A percentile compares a stretch with the other conserved stretches of the same genome.
Evolutionary conservation across 1,139 yeast species (phyloP).

Genomic region (Kluyveromyces sp.): DNA sequence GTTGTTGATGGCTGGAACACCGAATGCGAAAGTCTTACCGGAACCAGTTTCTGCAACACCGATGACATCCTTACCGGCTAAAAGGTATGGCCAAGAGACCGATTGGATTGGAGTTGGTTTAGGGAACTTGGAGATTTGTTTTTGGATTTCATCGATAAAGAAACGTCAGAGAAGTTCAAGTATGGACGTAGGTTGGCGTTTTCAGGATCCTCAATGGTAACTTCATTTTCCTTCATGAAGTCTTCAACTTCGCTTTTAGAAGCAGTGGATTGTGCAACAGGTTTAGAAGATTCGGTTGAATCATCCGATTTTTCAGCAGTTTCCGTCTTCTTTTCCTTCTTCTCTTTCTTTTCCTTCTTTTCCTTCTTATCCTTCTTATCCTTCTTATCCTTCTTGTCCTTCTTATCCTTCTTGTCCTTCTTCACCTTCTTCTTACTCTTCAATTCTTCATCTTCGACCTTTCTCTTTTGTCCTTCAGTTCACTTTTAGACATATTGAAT

Average conservation of each 20-base stretch:
- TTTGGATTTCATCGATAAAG: slow-evolving; percentile 48
- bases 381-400: slow-evolving; percentile 33
- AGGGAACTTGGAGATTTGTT: slow-evolving; percentile 60
- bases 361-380: slow-evolving; percentile 29
- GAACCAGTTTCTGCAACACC: slow-evolving; percentile 99
- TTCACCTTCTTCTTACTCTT: slow-evolving; percentile 31
- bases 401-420: slow-evolving; percentile 26
- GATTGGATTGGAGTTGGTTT: slow-evolving; percentile 96
- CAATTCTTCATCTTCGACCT: slow-evolving; percentile 37
- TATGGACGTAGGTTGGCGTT: slow-evolving; percentile 54
- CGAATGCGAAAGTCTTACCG: slow-evolving; percentile 95
- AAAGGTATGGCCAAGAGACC: slow-evolving; percentile 91
- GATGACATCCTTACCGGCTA: slow-evolving; percentile 75
- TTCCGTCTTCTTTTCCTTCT: slow-evolving; percentile 29
- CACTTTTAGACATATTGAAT: slow-evolving; percentile 39
- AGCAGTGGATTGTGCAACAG: slow-evolving; percentile 13
- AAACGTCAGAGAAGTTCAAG: slow-evolving; percentile 56
- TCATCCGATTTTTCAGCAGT: slow-evolving; percentile 34
- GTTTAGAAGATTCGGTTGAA: slow-evolving; percentile 2
- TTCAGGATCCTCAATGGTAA: slow-evolving; percentile 67
- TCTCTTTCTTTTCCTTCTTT: slow-evolving; percentile 29
- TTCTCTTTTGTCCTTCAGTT: slow-evolving; percentile 40
- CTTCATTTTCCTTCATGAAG: slow-evolving; percentile 66
- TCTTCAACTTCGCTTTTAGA: slow-evolving; percentile 51
- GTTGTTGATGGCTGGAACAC: slow-evolving; percentile 90